Evolutionary conservation across 2,329 filamentous ascomycete genomes (phyloP), one percentile per base, ranked within the genome.

Genomic region (Trichoderma gracile): DNA sequence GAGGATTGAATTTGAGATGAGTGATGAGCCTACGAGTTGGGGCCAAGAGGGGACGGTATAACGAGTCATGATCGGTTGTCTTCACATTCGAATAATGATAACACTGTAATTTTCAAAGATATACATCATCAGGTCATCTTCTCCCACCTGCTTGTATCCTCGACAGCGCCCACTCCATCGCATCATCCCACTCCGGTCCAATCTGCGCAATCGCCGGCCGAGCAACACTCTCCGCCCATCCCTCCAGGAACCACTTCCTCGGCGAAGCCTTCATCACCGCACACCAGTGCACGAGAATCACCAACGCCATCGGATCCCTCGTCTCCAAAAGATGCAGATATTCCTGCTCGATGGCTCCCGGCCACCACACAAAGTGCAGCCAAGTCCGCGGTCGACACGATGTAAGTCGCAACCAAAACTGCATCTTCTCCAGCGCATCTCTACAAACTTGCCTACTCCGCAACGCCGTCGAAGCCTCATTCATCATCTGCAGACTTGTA

Each of bases 1-100:
- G 17, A 70, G 63, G 45, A 78, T 82, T 62, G 74, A 73, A 42
- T 81, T 81, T 72, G 77, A 80, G 59, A 81, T 82, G 80, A 78
- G 75, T 45, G 71, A 74, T 3, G 71, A 64, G 33, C 77, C 77
- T 9, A 78, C 72, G 5, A 52, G 30, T 3, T 69, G 68, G 68
- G 68, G 68, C 3, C 49, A 49, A 8, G 52, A 62, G 17, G 67
- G 67, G 6, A 67, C 65, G 1, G 54, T 50, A 38, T 61, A 54
- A n/a, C 1, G 30, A 33, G 30, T 9, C 10, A 33, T 33, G 30
- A 33, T 33, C 27, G 8, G 8, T 27, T 5, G 27, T 27, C 27
- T 27, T 27, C 8, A 5, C 27, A n/a, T n/a, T n/a, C n/a, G n/a
- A n/a, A n/a, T n/a, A n/a, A n/a, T n/a, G n/a, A n/a, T n/a, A n/a